Conservation (phyloP, 495 filamentous ascomycete genomes). For the Penicillium cataractarum region DNA sequence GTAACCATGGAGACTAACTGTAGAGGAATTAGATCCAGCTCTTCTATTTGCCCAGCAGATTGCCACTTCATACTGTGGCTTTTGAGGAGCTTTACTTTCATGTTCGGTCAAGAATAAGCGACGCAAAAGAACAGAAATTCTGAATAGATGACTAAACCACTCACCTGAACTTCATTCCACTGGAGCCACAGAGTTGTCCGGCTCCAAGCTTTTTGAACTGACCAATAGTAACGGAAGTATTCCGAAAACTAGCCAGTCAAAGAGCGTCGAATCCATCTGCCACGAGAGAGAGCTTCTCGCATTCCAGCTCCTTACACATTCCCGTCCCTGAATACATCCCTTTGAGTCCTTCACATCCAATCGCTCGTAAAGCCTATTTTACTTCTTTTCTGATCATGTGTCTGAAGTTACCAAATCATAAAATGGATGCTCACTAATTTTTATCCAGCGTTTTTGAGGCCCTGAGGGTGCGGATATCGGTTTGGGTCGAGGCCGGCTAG, state of each 20-base stretch:
- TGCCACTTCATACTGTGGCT: neutral
- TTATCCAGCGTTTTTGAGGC: neutral
- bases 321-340: neutral
- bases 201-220: neutral
- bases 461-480: neutral
- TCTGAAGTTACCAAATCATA: neutral
- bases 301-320: neutral
- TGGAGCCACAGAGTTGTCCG: no score
- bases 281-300: neutral
- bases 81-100: neutral
- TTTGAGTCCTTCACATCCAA: neutral
- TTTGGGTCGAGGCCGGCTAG: neutral
- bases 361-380: neutral
- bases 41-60: neutral
- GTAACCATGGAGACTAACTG: conserved; percentile 5
- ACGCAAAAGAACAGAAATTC: neutral
- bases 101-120: neutral
- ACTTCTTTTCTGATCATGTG: neutral
- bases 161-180: neutral
- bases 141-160: neutral
- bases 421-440: neutral
- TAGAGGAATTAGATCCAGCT: neutral
- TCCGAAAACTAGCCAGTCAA: neutral
- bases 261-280: neutral
- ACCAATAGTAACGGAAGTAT: neutral